Percentiles rank a stretch among this genome's conserved stretches.
Evolutionary conservation across 108 stramenopile genomes (phyloP).

Genomic region (Schizochytrium sp.): DNA sequence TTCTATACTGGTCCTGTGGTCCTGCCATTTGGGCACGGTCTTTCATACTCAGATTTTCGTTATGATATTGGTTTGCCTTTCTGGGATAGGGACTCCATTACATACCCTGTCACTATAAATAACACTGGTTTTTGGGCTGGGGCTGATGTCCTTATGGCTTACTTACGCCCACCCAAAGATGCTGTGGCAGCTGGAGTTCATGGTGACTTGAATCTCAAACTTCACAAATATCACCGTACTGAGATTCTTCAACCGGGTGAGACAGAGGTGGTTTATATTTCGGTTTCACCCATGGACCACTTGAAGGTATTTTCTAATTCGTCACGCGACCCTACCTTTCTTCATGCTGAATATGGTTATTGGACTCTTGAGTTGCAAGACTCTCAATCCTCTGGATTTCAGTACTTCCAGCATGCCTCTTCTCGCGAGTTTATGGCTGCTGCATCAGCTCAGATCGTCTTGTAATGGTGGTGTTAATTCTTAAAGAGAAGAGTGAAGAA

Average conservation of each 20-base stretch:
- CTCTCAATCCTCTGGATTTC: background rate
- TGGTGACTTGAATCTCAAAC: conserved; percentile 12
- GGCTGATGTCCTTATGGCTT: background rate
- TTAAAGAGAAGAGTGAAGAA: no score
- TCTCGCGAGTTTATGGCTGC: background rate
- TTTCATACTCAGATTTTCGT: conserved; percentile 65
- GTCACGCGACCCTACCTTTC: background rate
- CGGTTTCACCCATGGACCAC: background rate
- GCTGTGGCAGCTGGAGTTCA: background rate
- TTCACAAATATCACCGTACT: conserved; percentile 3
- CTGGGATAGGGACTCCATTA: background rate
- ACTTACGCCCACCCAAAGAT: background rate
- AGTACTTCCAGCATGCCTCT: background rate
- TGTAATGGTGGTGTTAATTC: background rate
- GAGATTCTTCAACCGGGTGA: background rate
- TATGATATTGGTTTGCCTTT: background rate
- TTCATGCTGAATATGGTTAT: background rate
- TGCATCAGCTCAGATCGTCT: background rate
- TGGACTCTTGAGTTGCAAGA: conserved; percentile 1
- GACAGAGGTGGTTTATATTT: background rate
- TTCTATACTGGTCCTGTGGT: conserved; percentile 68
- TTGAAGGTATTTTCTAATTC: background rate
- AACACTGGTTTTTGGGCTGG: conserved; percentile 1
- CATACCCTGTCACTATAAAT: background rate
- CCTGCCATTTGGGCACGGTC: conserved; percentile 67